Evolutionary conservation across 345 rosid genomes (phyloP), one percentile per base, ranked within the genome.

Genomic region (Anacardium occidentale): DNA sequence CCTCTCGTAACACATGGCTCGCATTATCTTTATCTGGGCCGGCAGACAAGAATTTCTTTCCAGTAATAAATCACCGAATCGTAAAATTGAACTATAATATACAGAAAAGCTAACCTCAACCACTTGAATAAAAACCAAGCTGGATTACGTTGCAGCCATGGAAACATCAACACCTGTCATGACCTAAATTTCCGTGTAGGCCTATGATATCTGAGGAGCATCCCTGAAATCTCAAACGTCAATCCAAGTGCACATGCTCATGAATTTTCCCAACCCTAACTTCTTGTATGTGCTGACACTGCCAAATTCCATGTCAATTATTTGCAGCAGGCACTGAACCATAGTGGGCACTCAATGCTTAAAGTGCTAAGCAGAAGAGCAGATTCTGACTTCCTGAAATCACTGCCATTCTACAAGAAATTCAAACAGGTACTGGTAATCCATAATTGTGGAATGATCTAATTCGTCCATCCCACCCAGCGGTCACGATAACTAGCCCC

Each of bases 391-490:
- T 64, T 57, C 60, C 74, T 24, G 68, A 79, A 42, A 25, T 70
- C 62, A 66, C 74, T 22, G 24, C 50, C 24, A 74, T 32, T 62
- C 54, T 51, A 47, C 62, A 17, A 44, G 34, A 61, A 59, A 56
- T 69, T 94, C 86, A 92, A 54, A 72, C 83, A 2, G 86, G 75
- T 37, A 85, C 90, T 1, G 98, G 99, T 45, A 92, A 80, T 7
- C 99, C 99, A 60, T 95, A 90, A 83, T 92, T 95, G 76, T 85
- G 92, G 83, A 90, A 95, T 18, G 96, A 87, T 80, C 89, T 84
- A 64, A 95, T 95, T 65, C 92, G 85, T 74, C 99, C 99, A 76
- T 95, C 98, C 88, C 88, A 86, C 13, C 99, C 97, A 5, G 96
- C 98, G 0, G 98, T 92, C 79, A 92, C 94, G 17, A 95, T 87